Base-by-base conservation (phyloP, 2,329 filamentous ascomycete species). In the Taxawa tesnikishii region DNA sequence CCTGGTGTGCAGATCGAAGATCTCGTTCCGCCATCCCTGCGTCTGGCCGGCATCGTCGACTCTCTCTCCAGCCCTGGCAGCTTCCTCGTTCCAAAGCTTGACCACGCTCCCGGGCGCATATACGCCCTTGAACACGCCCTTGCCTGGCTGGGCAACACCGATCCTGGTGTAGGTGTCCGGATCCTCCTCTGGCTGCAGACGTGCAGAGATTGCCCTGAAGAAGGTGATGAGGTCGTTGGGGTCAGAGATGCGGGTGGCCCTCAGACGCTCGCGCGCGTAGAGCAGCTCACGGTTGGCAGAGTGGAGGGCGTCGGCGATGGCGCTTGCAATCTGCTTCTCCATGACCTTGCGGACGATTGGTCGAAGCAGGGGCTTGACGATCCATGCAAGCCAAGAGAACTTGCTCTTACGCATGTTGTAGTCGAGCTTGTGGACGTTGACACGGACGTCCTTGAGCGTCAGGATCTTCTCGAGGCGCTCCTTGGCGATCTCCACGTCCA, bases 21-120 rank as follows among this genome's bases (percentile, higher is more conserved):
- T 77, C 28, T 75, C 75, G 53, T 93, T 94, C 44, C 80, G 70
- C 85, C 85, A 94, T 0, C 80, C 81, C 11, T 69, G 75, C 28
- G 63, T 63, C 34, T 76, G 71, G 48, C 75, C 76, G 5, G 33
- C 36, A 42, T 88, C 80, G 42, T 87, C 75, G 23, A 93, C 73
- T 25, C 75, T 68, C 54, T 92, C 81, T 13, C 67, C 67, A 0
- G 83, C 84, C 39, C 67, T 64, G 14, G 63, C 58, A 0, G 74
- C 84, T 57, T 93, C 80, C 42, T 85, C 78, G 43, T 88, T 73
- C 83, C 84, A 94, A n/a, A 93, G 56, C 58, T 82, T 85, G 31
- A 90, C 81, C 15, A 94, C 62, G 54, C 85, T 94, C 1, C 84
- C 87, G 0, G 88, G 88, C 1, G 88, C 79, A 58, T 94, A 94